Evolutionary conservation across 164 flowering plant genomes (phyloP).

Genomic region (Vitis rupestris): DNA sequence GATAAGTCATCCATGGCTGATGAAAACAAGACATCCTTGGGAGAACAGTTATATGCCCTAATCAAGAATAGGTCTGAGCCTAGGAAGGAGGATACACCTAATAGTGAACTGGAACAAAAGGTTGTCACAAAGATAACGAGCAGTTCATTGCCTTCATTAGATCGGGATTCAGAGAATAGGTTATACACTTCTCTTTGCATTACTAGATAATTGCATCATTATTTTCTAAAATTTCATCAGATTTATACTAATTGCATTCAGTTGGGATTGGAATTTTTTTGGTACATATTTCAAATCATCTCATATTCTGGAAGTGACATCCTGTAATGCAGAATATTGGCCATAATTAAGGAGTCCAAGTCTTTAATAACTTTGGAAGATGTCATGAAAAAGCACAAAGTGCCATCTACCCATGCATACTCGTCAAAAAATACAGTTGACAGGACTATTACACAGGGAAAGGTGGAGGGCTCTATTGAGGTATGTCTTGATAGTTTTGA

Average conservation of each 20-base stretch:
- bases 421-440: constrained; percentile 38
- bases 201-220: background rate
- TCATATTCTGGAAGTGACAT: background rate
- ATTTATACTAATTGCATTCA: background rate
- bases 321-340: constrained; percentile 45
- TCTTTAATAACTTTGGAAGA: constrained; percentile 54
- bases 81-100: constrained; percentile 11
- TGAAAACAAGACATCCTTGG: constrained; percentile 20
- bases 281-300: too few relatives aligned
- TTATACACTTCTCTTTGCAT: constrained; percentile 17
- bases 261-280: background rate
- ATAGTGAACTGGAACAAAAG: constrained; percentile 11
- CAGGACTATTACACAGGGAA: constrained; percentile 62
- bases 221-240: too few relatives aligned
- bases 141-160: constrained; percentile 26
- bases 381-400: constrained; percentile 35
- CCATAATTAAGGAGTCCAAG: constrained; percentile 39
- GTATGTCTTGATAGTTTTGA: constrained; percentile 29
- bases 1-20: constrained; percentile 12
- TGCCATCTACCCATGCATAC: constrained; percentile 50
- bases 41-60: constrained; percentile 14
- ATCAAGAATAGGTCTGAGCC: constrained; percentile 15
- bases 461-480: constrained; percentile 72
- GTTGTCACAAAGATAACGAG: constrained; percentile 23
- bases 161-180: constrained; percentile 52